Evolutionary conservation across 1,284 basidiomycete species (phyloP).

Genomic region (Trichosporon sp.): DNA sequence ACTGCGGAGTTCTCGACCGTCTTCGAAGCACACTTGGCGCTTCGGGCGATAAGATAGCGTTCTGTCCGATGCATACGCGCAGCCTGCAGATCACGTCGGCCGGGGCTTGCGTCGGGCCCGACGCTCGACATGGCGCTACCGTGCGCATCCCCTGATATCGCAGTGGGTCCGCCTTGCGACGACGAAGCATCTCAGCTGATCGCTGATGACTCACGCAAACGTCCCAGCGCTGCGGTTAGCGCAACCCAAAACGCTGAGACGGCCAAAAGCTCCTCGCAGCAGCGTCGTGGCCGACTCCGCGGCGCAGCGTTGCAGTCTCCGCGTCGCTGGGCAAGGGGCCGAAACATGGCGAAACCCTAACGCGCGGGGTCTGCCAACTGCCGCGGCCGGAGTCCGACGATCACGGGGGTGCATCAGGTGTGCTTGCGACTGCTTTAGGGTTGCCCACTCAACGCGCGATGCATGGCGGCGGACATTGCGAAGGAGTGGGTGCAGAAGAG

Average conservation of each 20-base stretch:
- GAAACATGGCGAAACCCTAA: neutral
- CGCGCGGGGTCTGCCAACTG: neutral
- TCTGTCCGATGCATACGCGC: neutral
- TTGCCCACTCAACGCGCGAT: neutral
- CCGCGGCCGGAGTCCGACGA: neutral
- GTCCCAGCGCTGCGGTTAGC: neutral
- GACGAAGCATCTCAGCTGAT: neutral
- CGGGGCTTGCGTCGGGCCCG: neutral
- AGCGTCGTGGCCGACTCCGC: neutral
- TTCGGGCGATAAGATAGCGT: neutral
- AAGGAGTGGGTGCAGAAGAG: too few species aligned
- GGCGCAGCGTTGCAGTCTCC: neutral
- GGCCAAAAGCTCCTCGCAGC: neutral
- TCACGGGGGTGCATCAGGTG: neutral
- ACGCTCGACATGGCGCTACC: too few species aligned
- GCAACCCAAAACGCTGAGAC: neutral
- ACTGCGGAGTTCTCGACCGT: neutral
- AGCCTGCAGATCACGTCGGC: neutral
- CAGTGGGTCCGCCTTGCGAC: too few species aligned
- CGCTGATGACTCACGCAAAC: neutral
- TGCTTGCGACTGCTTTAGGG: neutral
- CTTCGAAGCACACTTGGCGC: neutral
- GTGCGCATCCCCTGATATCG: neutral
- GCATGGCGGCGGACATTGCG: neutral
- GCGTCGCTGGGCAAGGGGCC: neutral